Evolutionary conservation across 106 monocot species (phyloP).

Genomic region (Vanilla planifolia): DNA sequence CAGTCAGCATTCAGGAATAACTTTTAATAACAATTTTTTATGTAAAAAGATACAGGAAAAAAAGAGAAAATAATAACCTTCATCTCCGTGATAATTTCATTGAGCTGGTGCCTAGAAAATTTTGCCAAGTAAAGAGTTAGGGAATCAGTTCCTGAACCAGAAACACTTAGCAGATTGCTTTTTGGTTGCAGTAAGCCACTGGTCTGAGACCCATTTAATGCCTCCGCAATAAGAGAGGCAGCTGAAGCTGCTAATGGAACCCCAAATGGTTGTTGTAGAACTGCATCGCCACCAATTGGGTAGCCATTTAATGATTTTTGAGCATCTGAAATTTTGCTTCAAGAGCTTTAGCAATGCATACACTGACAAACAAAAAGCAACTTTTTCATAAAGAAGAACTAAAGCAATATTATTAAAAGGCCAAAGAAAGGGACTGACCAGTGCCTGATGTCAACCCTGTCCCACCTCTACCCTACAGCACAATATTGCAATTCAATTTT

Average conservation of each 20-base stretch:
- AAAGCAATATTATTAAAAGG: neutral
- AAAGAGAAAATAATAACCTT: slow-evolving; percentile 45
- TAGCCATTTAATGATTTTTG: slow-evolving; percentile 28
- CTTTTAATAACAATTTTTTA: neutral
- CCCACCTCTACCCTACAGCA: slow-evolving; percentile 86
- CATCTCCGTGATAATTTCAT: slow-evolving; percentile 62
- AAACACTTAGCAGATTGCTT: slow-evolving; percentile 29
- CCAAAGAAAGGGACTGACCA: slow-evolving; percentile 24
- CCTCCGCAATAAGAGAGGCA: slow-evolving; percentile 57
- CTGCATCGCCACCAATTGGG: slow-evolving; percentile 32
- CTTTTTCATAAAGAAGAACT: neutral
- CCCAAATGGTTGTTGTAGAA: slow-evolving; percentile 64
- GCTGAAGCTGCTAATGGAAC: slow-evolving; percentile 50
- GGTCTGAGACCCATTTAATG: slow-evolving; percentile 61
- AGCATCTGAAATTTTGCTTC: slow-evolving; percentile 29
- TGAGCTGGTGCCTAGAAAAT: slow-evolving; percentile 71
- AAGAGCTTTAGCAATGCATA: slow-evolving; percentile 2
- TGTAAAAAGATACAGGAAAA: neutral
- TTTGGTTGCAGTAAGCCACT: slow-evolving; percentile 14
- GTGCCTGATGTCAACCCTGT: slow-evolving; percentile 58
- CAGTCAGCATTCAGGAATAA: neutral
- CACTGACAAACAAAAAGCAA: slow-evolving; percentile 1
- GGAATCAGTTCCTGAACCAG: slow-evolving; percentile 56
- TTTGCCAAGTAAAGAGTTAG: slow-evolving; percentile 65
- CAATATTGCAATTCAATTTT: neutral